Conservation (phyloP, 2,329 filamentous ascomycete species). For the Phialophora macrospora region DNA sequence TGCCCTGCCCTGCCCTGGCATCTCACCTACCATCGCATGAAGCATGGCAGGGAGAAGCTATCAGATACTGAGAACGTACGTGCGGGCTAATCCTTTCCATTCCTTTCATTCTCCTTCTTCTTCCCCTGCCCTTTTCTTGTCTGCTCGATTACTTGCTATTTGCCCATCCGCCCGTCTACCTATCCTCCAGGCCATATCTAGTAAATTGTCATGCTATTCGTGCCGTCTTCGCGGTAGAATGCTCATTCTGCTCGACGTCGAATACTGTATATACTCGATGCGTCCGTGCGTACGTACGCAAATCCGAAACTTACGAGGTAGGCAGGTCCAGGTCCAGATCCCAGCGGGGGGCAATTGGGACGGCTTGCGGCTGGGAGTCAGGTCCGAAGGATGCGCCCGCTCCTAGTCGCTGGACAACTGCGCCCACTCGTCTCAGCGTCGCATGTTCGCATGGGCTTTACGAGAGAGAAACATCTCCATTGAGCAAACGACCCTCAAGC, state of each 20-base stretch:
- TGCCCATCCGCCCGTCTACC: too few species aligned
- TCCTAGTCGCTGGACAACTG: constrained; percentile 1
- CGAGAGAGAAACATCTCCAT: not conserved
- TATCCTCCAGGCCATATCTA: too few species aligned
- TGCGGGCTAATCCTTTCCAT: not conserved
- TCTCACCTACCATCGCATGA: too few species aligned
- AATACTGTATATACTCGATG: not conserved
- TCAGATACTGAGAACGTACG: not conserved
- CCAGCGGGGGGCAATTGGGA: not conserved
- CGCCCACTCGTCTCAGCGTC: not conserved
- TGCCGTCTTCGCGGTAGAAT: not conserved
- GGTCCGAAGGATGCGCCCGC: constrained; percentile 4
- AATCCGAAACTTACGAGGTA: not conserved
- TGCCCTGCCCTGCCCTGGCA: too few species aligned
- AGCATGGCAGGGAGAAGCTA: too few species aligned
- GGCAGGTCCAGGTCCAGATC: not conserved
- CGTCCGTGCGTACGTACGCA: not conserved
- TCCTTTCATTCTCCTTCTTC: too few species aligned
- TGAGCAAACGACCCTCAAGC: not conserved
- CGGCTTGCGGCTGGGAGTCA: not conserved
- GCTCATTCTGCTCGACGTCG: not conserved
- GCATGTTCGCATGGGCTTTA: not conserved
- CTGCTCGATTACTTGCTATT: not conserved
- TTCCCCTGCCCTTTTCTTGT: not conserved
- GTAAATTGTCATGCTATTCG: too few species aligned